Evolutionary conservation across 306 rosid genomes (phyloP), one percentile per base, ranked within the genome.

Genomic region (Arachis hypogaea): DNA sequence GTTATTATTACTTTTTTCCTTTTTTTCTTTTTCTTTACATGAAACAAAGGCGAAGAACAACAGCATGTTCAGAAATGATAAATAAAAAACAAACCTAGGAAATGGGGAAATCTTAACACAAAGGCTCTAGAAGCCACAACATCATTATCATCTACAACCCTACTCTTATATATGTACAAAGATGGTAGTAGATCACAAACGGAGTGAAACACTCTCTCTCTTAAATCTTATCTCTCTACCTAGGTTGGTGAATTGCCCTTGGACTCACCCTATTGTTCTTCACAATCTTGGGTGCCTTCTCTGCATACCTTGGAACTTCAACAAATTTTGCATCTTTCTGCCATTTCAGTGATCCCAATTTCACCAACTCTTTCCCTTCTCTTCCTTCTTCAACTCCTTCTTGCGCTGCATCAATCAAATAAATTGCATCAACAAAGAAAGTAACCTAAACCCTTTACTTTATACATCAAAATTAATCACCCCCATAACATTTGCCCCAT

Each of bases 221-320:
- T 22, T 22, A 22, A 22, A 1, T 89, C 22, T 1, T 5, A 0
- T 44, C 74, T 11, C 9, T 86, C 89, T 89, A 92, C 74, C 92
- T 84, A 40, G 98, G 98, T 82, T 92, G 98, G 69, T 92, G 98
- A 73, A 92, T 92, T 78, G 82, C 83, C 76, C 92, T 77, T 6
- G 98, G 96, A 82, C 88, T 92, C 80, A 86, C 78, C 81, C 79
- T 92, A 70, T 73, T 74, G 72, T 73, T 74, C 81, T 81, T 92
- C 3, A 90, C 86, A 68, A 82, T 41, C 85, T 88, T 92, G 0
- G 96, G 92, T 7, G 76, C 88, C 63, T 92, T 92, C 47, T 85
- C 91, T 2, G 76, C 75, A 78, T 72, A 84, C 74, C 85, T 90
- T 3, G 95, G 91, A 14, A 63, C 54, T 64, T 85, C 75, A 3